Evolutionary conservation across 176 grass and related monocot genomes (phyloP), one percentile per base, ranked within the genome.

Genomic region (Cenchrus americanus): DNA sequence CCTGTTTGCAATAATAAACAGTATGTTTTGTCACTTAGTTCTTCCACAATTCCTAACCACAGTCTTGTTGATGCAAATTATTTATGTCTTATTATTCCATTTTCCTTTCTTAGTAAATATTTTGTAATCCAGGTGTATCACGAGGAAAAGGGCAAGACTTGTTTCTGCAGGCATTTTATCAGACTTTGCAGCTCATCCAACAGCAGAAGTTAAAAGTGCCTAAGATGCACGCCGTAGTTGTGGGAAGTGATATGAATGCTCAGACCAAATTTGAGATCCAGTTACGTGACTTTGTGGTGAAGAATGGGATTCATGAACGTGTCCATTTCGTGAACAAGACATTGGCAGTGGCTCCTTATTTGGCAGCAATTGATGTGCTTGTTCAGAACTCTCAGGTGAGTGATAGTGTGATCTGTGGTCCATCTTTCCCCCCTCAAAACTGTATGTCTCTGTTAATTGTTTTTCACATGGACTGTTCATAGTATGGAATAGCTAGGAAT

Each of bases 1-100:
- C 84, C 62, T 99, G n/a, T 99, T 94, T 90, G 96, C 93, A 53
- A 92, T 99, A 87, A 99, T 99, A 84, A 99, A 99, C 83, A 99
- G 93, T 99, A 99, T 76, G 83, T 22, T 27, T 59, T 17, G 9
- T 84, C 62, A 77, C n/a, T 23, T 65, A n/a, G 62, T 57, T 32
- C 55, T 57, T 32, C 55, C 24, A 49, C 47, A 75, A 47, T 71
- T 76, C 14, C 12, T 42, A 66, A 61, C 54, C 57, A 76, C 61
- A 63, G 34, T 62, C 50, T 66, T 40, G 49, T 70, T 50, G 44
- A 69, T 77, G 17, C 23, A 22, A 66, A 83, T 62, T 71, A 0
- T 75, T 21, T 80, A 37, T 37, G 66, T 71, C 68, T 24, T 52
- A 77, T 44, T 71, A 60, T 61, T 69, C 22, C 26, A 19, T 23